Evolutionary conservation across 139 green algal genomes (phyloP), one percentile per base, ranked within the genome.

Genomic region (Eudorina sp.): DNA sequence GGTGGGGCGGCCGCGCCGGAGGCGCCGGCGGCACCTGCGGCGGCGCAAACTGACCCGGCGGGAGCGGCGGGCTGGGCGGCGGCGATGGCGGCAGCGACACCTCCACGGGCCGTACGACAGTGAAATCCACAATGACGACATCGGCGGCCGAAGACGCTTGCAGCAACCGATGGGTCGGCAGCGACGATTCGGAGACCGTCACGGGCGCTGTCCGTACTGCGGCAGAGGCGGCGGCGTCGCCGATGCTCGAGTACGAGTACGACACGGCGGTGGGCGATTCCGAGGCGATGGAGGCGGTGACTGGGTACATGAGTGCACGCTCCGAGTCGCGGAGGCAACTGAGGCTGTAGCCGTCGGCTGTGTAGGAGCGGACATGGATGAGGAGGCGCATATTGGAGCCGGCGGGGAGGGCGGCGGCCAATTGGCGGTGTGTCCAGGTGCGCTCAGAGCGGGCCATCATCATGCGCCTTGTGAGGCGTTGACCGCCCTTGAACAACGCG

Each of bases 51-150:
- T 46, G 14, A 34, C 75, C 75, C 5, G 75, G 75, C 23, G 31
- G n/a, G n/a, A 83, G 34, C n/a, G 75, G 75, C 48, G 75, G 75
- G 36, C 48, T 69, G 23, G 75, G 46, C 18, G 75, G 75, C n/a
- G 75, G 75, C 46, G 75, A 83, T 13, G 75, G 75, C 31, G 75
- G 75, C 46, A 83, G 75, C 48, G 48, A 8, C 75, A 83, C 75
- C 29, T 83, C 75, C 14, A 83, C 31, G 9, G 27, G 48, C 3
- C 11, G 31, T 3, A 83, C 51, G 4, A 83, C n/a, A 6, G 75
- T 83, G 46, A 83, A 83, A 34, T 83, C 75, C 1, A 83, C 75
- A 31, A 69, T 34, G 14, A 83, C 75, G 19, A 40, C 51, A 14
- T 21, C 48, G 0, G 3, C 46, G 29, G 46, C 34, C 48, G 48